Conservation (phyloP, 1,284 basidiomycete genomes). For the Pyrrhoderma lamaoense region DNA sequence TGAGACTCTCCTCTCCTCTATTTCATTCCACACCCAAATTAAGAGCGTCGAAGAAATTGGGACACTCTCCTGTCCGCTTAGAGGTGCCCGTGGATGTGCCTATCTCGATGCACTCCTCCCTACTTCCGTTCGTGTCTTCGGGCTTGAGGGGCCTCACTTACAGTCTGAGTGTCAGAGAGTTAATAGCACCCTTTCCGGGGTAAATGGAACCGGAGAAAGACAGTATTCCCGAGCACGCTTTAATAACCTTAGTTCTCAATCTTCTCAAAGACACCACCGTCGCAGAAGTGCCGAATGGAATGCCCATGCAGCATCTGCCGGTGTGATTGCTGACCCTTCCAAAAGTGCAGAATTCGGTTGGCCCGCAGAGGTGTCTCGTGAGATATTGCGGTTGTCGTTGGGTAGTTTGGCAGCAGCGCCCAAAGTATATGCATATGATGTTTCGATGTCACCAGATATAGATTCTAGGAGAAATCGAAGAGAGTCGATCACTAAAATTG, state of each 20-base stretch:
- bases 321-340: slow-evolving; percentile 24
- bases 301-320: slow-evolving; percentile 31
- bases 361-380: slow-evolving; percentile 38
- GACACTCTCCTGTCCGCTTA: too few relatives aligned
- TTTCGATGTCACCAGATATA: neutral
- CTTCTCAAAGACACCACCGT: slow-evolving; percentile 18
- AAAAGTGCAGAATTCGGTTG: slow-evolving; percentile 28
- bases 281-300: slow-evolving; percentile 38
- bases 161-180: too few relatives aligned
- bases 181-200: too few relatives aligned
- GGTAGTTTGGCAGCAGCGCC: slow-evolving; percentile 8
- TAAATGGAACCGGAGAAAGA: too few relatives aligned
- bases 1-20: slow-evolving; percentile 3
- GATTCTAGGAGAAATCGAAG: neutral
- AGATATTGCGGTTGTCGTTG: slow-evolving; percentile 35
- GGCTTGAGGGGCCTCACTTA: too few relatives aligned
- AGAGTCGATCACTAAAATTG: neutral
- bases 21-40: slow-evolving; percentile 15
- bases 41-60: neutral
- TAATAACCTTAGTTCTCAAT: too few relatives aligned
- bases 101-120: neutral
- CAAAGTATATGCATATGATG: too few relatives aligned
- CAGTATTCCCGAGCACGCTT: too few relatives aligned
- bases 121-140: neutral
- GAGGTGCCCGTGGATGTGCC: neutral